A percentile compares a stretch with the other conserved stretches of the same genome.
These are phyloP conservation scores for Boletus reticulatus DNA, from an alignment of 768 basidiomycete genomes.

Conservation along the genomic window DNA sequence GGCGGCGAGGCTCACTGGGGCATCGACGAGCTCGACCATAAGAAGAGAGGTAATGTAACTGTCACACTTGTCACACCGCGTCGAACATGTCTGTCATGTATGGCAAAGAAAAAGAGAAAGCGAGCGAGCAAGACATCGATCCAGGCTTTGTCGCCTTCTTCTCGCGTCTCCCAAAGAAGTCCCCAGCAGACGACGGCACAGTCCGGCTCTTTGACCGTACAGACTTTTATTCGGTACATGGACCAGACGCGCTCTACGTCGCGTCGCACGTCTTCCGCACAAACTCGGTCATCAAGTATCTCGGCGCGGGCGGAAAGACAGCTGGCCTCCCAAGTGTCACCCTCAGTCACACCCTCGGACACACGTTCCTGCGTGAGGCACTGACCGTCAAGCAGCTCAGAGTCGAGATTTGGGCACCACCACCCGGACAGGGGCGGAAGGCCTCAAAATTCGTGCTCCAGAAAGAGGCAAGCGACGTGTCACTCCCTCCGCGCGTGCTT, in stretches of 20 bases:
- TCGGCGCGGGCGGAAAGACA: conserved; percentile 62
- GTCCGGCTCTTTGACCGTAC: conserved; percentile 85
- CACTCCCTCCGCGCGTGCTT: background rate
- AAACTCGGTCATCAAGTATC: conserved; percentile 88
- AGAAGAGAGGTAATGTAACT: conserved; percentile 1
- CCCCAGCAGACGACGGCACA: conserved; percentile 70
- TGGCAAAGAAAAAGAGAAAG: conserved; percentile 64
- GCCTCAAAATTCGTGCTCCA: conserved; percentile 71
- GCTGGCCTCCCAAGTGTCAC: conserved; percentile 74
- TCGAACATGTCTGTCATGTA: conserved; percentile 58
- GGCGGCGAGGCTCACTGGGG: conserved; percentile 65
- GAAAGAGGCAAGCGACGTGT: conserved; percentile 59
- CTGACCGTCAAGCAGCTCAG: conserved; percentile 87
- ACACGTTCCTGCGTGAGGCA: conserved; percentile 82
- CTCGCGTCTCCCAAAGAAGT: conserved; percentile 56
- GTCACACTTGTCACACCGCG: conserved; percentile 25
- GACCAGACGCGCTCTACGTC: conserved; percentile 83
- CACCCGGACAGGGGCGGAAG: conserved; percentile 72
- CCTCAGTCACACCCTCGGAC: conserved; percentile 73
- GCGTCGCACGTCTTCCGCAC: conserved; percentile 84
- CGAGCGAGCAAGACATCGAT: conserved; percentile 46
- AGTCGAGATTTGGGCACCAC: conserved; percentile 87
- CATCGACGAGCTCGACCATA: conserved; percentile 40
- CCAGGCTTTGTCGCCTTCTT: conserved; percentile 79
- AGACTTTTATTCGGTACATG: conserved; percentile 88